Percentiles rank a stretch among this genome's conserved stretches.
These are phyloP conservation scores for Seminavis robusta DNA, from an alignment of 108 stramenopile genomes.

Conservation along the genomic window DNA sequence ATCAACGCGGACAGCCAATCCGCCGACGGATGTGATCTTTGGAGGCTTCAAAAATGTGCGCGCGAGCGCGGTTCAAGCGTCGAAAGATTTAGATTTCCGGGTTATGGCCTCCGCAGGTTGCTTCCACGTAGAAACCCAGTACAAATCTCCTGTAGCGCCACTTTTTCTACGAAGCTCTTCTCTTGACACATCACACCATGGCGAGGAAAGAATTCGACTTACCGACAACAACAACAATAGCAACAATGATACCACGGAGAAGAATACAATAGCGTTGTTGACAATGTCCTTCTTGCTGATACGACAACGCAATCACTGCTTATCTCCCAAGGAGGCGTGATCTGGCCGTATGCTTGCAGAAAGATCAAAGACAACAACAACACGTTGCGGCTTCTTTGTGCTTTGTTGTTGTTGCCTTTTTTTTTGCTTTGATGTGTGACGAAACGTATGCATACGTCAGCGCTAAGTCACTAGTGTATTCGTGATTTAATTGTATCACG, in stretches of 20 bases:
- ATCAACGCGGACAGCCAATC: too few relatives aligned
- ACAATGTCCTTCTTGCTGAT: neutral
- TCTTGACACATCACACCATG: neutral
- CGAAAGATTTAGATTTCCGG: too few relatives aligned
- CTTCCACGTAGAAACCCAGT: neutral
- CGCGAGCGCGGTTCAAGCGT: too few relatives aligned
- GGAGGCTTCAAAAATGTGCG: too few relatives aligned
- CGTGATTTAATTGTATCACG: neutral
- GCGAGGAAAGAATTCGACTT: neutral
- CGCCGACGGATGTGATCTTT: too few relatives aligned
- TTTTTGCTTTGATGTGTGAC: neutral
- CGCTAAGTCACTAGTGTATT: neutral
- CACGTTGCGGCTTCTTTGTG: too few relatives aligned
- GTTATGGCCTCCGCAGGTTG: slow-evolving; percentile 1
- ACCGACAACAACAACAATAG: neutral
- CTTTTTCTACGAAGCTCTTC: neutral
- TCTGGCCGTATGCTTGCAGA: slow-evolving; percentile 22
- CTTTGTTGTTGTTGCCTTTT: neutral
- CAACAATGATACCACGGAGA: neutral
- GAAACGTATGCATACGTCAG: neutral
- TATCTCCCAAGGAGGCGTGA: slow-evolving; percentile 31
- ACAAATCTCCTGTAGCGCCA: neutral
- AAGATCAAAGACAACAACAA: neutral
- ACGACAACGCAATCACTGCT: slow-evolving; percentile 39
- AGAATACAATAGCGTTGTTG: neutral